phyloP scores from a whole-genome alignment of 306 rosid genomes.

The Prunus persica region Prunus_persica_NCBIv2 NC_034016.1:4070001-4070500 shows the following conservation, averaged over 20 bases:
- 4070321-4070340: not conserved
- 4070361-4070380: slow-evolving; percentile 17
- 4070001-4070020: not conserved
- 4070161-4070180: not conserved
- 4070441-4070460: slow-evolving; percentile 81
- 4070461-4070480: slow-evolving; percentile 16
- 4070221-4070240: not conserved
- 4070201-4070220: not conserved
- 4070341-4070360: not conserved
- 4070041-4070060: not conserved
- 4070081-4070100: not conserved
- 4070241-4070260: not conserved
- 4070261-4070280: not conserved
- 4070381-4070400: slow-evolving; percentile 64
- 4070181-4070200: not conserved
- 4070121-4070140: not conserved
- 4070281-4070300: not conserved
- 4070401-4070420: slow-evolving; percentile 80
- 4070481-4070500: slow-evolving; percentile 10
- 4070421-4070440: slow-evolving; percentile 91
- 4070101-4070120: not conserved
- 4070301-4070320: not conserved
- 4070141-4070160: not conserved
- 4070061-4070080: not conserved
- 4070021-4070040: not conserved